Conservation (phyloP, 805 yeast genomes). For the Debaryomyces maramus region DNA sequence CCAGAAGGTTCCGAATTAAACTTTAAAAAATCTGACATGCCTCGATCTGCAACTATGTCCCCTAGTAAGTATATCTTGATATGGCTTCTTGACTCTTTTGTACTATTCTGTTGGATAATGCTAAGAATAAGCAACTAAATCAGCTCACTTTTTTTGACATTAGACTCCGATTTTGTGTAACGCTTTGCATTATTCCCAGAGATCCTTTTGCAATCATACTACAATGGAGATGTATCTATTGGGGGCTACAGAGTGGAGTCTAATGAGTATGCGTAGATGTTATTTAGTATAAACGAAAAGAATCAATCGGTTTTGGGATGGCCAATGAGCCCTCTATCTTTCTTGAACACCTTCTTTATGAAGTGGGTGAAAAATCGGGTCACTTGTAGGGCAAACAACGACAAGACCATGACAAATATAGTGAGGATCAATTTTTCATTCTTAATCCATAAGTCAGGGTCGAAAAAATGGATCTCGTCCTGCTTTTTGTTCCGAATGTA, state of each 20-base stretch:
- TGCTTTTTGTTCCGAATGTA: constrained; percentile 29
- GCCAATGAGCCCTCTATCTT: background rate
- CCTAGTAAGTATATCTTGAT: background rate
- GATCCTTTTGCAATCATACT: no score
- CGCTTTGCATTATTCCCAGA: no score
- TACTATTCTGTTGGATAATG: no score
- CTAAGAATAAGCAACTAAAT: constrained; percentile 1
- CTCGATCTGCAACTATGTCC: background rate
- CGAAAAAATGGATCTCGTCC: constrained; percentile 41
- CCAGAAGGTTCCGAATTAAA: constrained; percentile 46
- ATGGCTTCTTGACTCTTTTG: no score
- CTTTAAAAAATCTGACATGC: constrained; percentile 32
- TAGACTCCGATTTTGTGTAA: no score
- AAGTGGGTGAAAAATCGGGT: constrained; percentile 1
- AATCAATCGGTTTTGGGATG: background rate
- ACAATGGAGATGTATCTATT: no score
- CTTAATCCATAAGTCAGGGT: constrained; percentile 48
- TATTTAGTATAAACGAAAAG: background rate
- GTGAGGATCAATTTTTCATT: constrained; percentile 49
- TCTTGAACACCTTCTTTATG: background rate
- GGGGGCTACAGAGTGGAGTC: no score
- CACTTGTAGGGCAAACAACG: constrained; percentile 5
- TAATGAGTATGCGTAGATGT: no score
- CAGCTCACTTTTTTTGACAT: constrained; percentile 1
- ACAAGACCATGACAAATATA: constrained; percentile 27